A percentile compares a stretch with the other conserved stretches of the same genome.
Conservation (phyloP, 2,329 filamentous ascomycete species). For the Verticillium dahliae region DNA sequence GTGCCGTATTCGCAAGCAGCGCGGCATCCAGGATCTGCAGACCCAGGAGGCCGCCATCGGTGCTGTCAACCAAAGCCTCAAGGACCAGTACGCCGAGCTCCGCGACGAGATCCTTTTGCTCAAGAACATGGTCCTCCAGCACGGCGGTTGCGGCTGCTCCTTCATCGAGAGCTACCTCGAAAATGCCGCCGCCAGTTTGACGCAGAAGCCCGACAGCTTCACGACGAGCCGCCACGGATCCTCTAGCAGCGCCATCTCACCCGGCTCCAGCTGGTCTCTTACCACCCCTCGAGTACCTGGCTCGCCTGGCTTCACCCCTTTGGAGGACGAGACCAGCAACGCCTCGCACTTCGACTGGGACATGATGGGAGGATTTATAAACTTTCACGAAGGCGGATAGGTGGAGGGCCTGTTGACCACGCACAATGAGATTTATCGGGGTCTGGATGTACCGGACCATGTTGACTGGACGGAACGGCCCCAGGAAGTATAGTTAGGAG, state of each 20-base stretch:
- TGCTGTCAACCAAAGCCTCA: constrained; percentile 5
- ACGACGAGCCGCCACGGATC: background rate
- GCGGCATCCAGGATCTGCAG: constrained; percentile 9
- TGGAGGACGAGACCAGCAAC: background rate
- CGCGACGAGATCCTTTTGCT: constrained; percentile 9
- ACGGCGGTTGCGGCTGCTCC: constrained; percentile 9
- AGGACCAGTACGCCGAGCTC: constrained; percentile 4
- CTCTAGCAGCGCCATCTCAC: background rate
- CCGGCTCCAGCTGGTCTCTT: background rate
- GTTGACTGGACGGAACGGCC: too few relatives aligned
- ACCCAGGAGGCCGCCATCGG: constrained; percentile 12
- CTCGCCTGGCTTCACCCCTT: background rate
- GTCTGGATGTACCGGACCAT: too few relatives aligned
- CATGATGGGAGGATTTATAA: background rate
- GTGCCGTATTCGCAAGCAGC: constrained; percentile 11
- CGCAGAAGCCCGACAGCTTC: background rate
- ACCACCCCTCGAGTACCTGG: background rate
- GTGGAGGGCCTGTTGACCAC: too few relatives aligned
- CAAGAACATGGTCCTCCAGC: constrained; percentile 10
- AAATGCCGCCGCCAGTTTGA: background rate
- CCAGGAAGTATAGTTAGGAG: too few relatives aligned
- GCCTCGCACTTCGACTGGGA: background rate
- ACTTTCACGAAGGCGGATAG: too few relatives aligned
- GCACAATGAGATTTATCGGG: too few relatives aligned
- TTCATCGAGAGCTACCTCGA: constrained; percentile 10